Percentiles rank a stretch among this genome's conserved stretches.
These are phyloP conservation scores for Scedosporium aurantiacum DNA, from an alignment of 2,329 filamentous ascomycete genomes.

Conservation along the genomic window DNA sequence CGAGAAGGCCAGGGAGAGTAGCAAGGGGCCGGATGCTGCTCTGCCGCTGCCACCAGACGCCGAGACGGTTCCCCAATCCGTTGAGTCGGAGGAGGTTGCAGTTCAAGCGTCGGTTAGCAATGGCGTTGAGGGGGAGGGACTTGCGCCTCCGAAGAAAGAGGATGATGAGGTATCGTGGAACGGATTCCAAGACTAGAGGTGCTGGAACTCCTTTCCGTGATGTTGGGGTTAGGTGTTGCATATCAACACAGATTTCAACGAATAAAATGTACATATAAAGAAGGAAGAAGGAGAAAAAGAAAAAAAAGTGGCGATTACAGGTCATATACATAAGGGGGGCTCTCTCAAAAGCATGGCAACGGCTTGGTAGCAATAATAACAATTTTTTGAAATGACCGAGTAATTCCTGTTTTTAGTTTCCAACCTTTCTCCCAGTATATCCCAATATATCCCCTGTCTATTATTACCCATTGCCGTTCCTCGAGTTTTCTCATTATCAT, in stretches of 20 bases:
- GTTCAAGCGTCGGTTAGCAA: conserved; percentile 14
- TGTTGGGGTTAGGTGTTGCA: no score
- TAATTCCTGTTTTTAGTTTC: no score
- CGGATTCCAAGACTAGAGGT: conserved; percentile 25
- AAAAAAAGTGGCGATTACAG: background rate
- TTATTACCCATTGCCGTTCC: no score
- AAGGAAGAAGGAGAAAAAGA: background rate
- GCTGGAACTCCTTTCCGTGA: background rate
- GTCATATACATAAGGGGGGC: background rate
- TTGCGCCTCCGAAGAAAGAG: background rate
- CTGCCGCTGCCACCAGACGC: background rate
- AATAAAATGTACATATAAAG: background rate
- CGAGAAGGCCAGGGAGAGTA: background rate
- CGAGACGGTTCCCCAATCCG: background rate
- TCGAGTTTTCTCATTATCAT: background rate
- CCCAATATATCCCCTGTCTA: no score
- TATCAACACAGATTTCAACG: background rate
- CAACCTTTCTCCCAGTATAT: no score
- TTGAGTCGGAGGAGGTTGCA: conserved; percentile 1
- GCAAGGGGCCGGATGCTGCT: background rate
- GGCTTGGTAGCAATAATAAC: no score
- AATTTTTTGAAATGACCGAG: no score
- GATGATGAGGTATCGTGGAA: conserved; percentile 31
- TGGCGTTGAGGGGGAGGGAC: background rate
- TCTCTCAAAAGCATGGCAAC: no score